Evolutionary conservation across 2,329 filamentous ascomycete species (phyloP), one percentile per base, ranked within the genome.

Genomic region (Neodidymelliopsis sp.): DNA sequence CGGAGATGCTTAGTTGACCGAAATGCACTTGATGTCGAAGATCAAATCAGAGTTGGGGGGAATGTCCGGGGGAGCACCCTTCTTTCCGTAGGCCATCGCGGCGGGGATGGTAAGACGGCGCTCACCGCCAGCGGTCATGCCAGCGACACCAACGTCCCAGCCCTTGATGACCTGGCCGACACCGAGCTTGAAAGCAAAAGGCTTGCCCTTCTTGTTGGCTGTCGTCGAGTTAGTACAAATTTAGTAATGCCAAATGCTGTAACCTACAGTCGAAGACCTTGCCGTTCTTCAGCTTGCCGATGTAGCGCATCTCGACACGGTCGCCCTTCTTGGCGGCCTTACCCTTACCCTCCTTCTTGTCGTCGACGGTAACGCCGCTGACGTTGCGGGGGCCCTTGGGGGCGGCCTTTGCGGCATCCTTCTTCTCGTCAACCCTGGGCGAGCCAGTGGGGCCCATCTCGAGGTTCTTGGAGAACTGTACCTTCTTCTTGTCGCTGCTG

Each of bases 171-270:
- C 95, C 76, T 97, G 90, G 54, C 92, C 92, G 72, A 87, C 85
- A 63, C 94, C 95, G 54, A 95, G 86, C 82, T 93, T 96, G 85
- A 97, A 97, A 62, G 83, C 84, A 80, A 99, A 99, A 49, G 95
- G 93, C 81, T 96, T 92, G 67, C 94, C 94, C 81, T 95, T 97
- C 84, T 97, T 99, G 84, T 99, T 97, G 76, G 91, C 90, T 92
- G 66, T 31, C n/a, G 58, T 4, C n/a, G 13, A 34, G 33, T 72
- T 35, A 72, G 62, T 50, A 43, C 44, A 18, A 29, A 18, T 6
- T 29, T 15, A 11, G 4, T 13, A 27, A 12, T 33, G n/a, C n/a
- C 2, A 28, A 31, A 20, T 12, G 18, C 29, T 13, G 10, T 12
- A 28, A 83, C 87, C 81, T 78, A 91, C 89, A 83, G 77, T 97